Base-by-base conservation (phyloP, 2,329 filamentous ascomycete species). In the Venturia nashicola region DNA sequence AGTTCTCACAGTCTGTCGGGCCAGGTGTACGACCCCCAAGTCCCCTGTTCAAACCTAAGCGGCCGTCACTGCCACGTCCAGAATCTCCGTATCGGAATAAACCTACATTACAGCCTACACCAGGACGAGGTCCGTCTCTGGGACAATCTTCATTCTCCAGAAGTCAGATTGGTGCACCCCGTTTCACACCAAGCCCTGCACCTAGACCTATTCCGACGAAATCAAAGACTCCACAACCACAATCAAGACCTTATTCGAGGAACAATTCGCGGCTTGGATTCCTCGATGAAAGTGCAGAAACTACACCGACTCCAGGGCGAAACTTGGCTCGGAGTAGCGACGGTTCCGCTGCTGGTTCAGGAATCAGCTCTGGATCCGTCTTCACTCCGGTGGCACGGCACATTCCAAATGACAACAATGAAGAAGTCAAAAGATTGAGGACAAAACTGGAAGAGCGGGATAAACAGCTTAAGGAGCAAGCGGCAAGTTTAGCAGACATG, bases 1-100 rank as follows among this genome's bases (percentile, higher is more conserved):
- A 92, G 72, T 94, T 97, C 77, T 94, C 91, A 72, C 90, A 95
- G 75, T 95, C 92, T 0, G 80, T 96, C 55, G 91, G 91, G 0
- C 89, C 89, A 7, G 84, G 85, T 48, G 76, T 73, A 34, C 83
- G 88, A 71, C 85, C 87, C 36, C 74, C 86, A 32, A 93, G 88
- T 70, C 90, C 91, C 2, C 79, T 83, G 59, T 83, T 86, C 69
- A 92, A 89, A 73, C 78, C 82, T 5, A 86, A 83, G 55, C 85
- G 91, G 65, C 86, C 87, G 9, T 96, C 92, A 1, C 79, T 96
- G n/a, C 85, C 89, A 62, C 88, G 92, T 39, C 89, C 94, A 5
- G 92, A 96, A 67, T 97, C 93, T 2, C 94, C 93, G 3, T 80
- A 89, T 43, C 86, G 89, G 68, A 87, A 84, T 69, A 76, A 85